Percentiles rank a stretch among this genome's conserved stretches.
These are phyloP conservation scores for Bothriochloa decipiens DNA, from an alignment of 176 grass and related monocot species.

Conservation along the genomic window DNA sequence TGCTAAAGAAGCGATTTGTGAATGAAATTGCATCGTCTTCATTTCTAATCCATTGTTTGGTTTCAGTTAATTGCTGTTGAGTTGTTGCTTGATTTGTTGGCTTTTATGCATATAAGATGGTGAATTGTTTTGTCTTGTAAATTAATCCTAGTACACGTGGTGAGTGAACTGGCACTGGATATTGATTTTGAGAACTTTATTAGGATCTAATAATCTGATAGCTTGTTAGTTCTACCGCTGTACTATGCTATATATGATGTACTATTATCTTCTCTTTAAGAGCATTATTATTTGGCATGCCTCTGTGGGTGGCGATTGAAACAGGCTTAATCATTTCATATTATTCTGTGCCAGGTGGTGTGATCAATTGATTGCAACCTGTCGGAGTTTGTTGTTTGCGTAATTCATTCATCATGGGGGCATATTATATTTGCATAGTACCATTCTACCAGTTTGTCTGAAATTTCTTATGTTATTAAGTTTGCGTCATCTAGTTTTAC, in stretches of 20 bases:
- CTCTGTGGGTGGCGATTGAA: background rate
- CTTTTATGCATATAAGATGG: background rate
- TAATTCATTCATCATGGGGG: background rate
- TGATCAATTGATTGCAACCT: background rate
- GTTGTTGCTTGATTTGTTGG: background rate
- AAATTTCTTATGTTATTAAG: background rate
- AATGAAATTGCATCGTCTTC: background rate
- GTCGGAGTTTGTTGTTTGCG: background rate
- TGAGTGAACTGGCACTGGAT: background rate
- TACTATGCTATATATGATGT: background rate
- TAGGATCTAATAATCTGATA: background rate
- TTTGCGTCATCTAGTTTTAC: constrained; percentile 1
- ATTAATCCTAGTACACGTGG: background rate
- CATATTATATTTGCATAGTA: background rate
- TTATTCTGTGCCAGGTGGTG: background rate
- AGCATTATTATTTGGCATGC: background rate
- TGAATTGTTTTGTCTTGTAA: background rate
- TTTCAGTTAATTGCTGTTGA: background rate
- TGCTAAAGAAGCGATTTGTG: background rate
- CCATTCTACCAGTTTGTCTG: background rate
- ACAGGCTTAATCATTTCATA: background rate
- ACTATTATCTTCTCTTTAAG: background rate
- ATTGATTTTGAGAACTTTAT: background rate
- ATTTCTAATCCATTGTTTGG: constrained; percentile 15
- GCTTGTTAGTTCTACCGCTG: background rate